These are phyloP conservation scores for Cercospora beticola DNA, from an alignment of 2,329 filamentous ascomycete species.

Conservation along the genomic window DNA sequence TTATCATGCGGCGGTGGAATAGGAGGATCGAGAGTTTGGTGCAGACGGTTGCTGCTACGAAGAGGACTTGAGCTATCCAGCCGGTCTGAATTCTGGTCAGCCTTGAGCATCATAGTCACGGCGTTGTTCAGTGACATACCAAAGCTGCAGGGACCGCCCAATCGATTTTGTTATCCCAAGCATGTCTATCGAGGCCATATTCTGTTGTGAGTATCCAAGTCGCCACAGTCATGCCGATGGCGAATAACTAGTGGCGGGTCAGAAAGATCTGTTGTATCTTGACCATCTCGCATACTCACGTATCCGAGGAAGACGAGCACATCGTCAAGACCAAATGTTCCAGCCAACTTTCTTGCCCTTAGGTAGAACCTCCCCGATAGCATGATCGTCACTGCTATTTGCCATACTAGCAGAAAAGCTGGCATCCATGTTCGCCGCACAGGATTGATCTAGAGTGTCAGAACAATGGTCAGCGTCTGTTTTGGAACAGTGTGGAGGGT, in stretches of 20 bases:
- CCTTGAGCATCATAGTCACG: not conserved
- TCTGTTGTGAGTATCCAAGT: conserved; percentile 21
- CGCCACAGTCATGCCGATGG: conserved; percentile 24
- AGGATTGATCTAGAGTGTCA: conserved; percentile 12
- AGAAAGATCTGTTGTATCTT: not conserved
- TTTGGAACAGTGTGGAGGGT: not conserved
- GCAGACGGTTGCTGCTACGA: conserved; percentile 26
- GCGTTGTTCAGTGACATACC: conserved; percentile 9
- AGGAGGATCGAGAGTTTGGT: conserved; percentile 33
- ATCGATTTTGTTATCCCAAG: conserved; percentile 27
- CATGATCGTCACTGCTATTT: conserved; percentile 22
- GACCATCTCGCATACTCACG: conserved; percentile 1
- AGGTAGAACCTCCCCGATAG: conserved; percentile 28
- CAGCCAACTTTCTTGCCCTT: conserved; percentile 23
- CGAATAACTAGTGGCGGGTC: conserved; percentile 17
- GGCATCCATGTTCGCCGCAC: conserved; percentile 28
- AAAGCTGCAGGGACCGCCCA: conserved; percentile 22
- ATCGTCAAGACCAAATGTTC: conserved; percentile 29
- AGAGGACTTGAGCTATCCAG: conserved; percentile 30
- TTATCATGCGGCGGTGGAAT: conserved; percentile 32
- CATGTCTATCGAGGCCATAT: conserved; percentile 28
- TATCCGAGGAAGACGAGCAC: conserved; percentile 30
- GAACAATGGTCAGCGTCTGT: not conserved
- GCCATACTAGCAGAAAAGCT: conserved; percentile 27
- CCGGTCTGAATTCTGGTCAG: conserved; percentile 14